Evolutionary conservation across 2,329 filamentous ascomycete species (phyloP).

Genomic region (Xylaria hypoxylon): DNA sequence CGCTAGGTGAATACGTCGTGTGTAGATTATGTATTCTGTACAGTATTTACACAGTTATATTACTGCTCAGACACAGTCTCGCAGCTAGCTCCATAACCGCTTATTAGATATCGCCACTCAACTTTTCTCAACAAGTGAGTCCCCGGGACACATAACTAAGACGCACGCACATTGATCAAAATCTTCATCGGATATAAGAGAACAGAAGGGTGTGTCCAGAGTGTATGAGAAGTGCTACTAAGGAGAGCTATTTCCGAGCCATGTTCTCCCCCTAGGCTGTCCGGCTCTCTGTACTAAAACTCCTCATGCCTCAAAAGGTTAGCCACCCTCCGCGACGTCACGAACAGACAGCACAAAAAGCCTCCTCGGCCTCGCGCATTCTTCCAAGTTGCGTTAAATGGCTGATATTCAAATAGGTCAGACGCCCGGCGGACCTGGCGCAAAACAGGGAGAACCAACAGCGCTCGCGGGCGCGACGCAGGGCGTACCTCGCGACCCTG

Average conservation of each 20-base stretch:
- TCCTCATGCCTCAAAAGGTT: constrained; percentile 36
- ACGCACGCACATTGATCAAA: not conserved
- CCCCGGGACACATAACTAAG: not conserved
- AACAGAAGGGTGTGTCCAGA: not conserved
- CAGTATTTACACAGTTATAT: constrained; percentile 27
- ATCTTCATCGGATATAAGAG: not conserved
- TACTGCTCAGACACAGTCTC: not conserved
- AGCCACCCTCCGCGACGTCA: not conserved
- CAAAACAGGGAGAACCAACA: constrained; percentile 63
- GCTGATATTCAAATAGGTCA: constrained; percentile 27
- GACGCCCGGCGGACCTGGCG: constrained; percentile 38
- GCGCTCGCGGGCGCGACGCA: constrained; percentile 62
- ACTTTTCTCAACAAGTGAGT: not conserved
- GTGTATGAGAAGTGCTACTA: not conserved
- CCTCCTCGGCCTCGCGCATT: too few relatives aligned
- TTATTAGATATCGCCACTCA: constrained; percentile 6
- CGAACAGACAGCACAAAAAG: not conserved
- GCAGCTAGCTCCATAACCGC: not conserved
- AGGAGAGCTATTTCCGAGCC: not conserved
- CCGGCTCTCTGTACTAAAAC: not conserved
- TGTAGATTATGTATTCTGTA: not conserved
- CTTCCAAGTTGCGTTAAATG: too few relatives aligned
- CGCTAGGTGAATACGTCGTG: not conserved
- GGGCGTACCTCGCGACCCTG: constrained; percentile 62
- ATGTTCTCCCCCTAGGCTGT: not conserved